phyloP scores from a whole-genome alignment of 2,329 filamentous ascomycete genomes.

The Penicillium sp. region DNA sequence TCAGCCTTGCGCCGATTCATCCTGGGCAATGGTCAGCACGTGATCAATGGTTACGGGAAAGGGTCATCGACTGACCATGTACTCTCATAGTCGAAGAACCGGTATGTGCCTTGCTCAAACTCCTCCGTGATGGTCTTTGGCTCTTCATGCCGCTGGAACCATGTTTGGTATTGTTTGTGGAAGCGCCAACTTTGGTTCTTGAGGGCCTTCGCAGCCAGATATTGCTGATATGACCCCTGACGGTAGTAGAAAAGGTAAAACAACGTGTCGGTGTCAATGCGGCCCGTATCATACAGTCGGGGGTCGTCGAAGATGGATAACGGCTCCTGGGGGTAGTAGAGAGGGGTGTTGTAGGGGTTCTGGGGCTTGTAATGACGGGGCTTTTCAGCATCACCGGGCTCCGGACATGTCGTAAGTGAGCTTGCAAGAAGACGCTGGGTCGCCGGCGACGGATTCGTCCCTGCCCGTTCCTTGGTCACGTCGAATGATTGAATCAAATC shows the following conservation, averaged over 20 bases:
- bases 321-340: slow-evolving; percentile 91
- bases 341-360: slow-evolving; percentile 69
- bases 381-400: slow-evolving; percentile 72
- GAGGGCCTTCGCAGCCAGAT: slow-evolving; percentile 88
- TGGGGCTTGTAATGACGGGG: slow-evolving; percentile 81
- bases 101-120: slow-evolving; percentile 96
- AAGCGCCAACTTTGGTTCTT: slow-evolving; percentile 99
- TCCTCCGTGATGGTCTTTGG: slow-evolving; percentile 98
- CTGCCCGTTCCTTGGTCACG: slow-evolving; percentile 66
- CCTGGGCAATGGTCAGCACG: slow-evolving; percentile 51
- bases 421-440: slow-evolving; percentile 70
- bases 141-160: slow-evolving; percentile 98
- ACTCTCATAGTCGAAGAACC: slow-evolving; percentile 99
- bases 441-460: slow-evolving; percentile 57
- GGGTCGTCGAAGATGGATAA: slow-evolving; percentile 87
- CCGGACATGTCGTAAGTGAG: slow-evolving; percentile 69
- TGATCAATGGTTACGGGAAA: background rate
- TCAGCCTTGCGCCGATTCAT: slow-evolving; percentile 98
- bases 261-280: slow-evolving; percentile 90
- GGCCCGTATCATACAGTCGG: slow-evolving; percentile 65
- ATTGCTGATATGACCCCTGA: slow-evolving; percentile 93
- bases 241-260: slow-evolving; percentile 99
- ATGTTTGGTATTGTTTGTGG: slow-evolving; percentile 99
- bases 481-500: slow-evolving; percentile 92
- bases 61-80: slow-evolving; percentile 68